Evolutionary conservation across 139 green algal species (phyloP).

Genomic region (Haematococcus lacustris): DNA sequence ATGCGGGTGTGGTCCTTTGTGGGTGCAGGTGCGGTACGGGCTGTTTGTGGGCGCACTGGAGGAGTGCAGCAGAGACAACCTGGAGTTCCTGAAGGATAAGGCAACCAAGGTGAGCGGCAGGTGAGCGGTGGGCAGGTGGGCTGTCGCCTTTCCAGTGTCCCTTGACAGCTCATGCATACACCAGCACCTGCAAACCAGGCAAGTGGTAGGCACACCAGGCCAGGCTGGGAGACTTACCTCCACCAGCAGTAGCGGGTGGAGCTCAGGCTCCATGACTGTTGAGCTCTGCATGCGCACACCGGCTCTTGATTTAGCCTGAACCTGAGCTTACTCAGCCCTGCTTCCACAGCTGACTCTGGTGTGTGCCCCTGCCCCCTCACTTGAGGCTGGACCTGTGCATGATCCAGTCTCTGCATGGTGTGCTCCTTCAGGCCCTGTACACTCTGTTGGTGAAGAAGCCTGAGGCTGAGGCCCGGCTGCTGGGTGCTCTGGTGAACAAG

Average conservation of each 20-base stretch:
- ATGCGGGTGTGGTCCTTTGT: too few species aligned
- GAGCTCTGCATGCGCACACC: too few species aligned
- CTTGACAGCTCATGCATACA: not conserved
- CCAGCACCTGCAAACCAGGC: not conserved
- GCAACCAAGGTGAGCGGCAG: constrained; percentile 46
- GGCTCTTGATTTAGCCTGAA: too few species aligned
- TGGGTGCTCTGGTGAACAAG: constrained; percentile 87
- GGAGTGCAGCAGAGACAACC: constrained; percentile 60
- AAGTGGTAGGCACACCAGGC: too few species aligned
- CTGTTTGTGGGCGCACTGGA: constrained; percentile 60
- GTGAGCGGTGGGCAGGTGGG: not conserved
- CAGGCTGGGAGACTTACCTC: too few species aligned
- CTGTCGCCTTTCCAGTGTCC: too few species aligned
- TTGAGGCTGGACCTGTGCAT: too few species aligned
- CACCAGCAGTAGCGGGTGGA: too few species aligned
- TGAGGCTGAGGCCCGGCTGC: constrained; percentile 62
- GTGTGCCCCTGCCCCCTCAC: not conserved
- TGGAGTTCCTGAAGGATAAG: constrained; percentile 80
- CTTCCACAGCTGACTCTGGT: not conserved
- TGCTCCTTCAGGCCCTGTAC: constrained; percentile 28
- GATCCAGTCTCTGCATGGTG: too few species aligned
- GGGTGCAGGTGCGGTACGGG: constrained; percentile 49
- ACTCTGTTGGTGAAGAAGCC: constrained; percentile 61
- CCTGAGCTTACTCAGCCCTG: too few species aligned
- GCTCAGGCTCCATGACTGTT: too few species aligned